These are phyloP conservation scores for Eucalyptus virginea DNA, from an alignment of 345 rosid genomes.

Conservation along the genomic window DNA sequence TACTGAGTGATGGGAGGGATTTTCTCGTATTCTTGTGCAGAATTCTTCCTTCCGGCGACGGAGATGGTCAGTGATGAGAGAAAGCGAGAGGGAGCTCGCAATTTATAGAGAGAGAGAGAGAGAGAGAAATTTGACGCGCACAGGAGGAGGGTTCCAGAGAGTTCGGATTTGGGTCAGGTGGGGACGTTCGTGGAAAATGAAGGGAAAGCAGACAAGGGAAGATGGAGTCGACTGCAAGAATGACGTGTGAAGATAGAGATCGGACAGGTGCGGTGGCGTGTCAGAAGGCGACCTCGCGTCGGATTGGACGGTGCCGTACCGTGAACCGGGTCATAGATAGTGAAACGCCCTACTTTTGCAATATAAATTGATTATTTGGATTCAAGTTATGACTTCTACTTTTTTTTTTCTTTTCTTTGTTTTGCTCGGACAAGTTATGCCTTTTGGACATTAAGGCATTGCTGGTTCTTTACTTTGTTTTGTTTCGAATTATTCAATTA, in stretches of 20 bases:
- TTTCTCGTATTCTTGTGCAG: background rate
- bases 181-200: background rate
- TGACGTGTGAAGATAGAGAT: background rate
- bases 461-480: background rate
- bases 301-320: background rate
- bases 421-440: background rate
- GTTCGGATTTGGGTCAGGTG: background rate
- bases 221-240: background rate
- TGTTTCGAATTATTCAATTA: background rate
- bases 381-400: background rate
- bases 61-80: background rate
- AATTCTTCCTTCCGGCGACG: background rate
- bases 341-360: too few relatives aligned
- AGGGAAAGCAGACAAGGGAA: background rate
- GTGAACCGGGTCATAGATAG: background rate
- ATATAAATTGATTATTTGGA: background rate
- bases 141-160: background rate
- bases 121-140: background rate
- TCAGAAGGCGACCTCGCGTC: background rate
- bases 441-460: background rate
- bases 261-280: background rate
- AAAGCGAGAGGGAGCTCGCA: background rate
- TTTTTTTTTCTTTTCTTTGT: accelerated
- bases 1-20: background rate
- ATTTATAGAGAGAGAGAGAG: background rate